phyloP scores from a whole-genome alignment of 306 rosid genomes.

The Oxytropis ochrocephala region DNA sequence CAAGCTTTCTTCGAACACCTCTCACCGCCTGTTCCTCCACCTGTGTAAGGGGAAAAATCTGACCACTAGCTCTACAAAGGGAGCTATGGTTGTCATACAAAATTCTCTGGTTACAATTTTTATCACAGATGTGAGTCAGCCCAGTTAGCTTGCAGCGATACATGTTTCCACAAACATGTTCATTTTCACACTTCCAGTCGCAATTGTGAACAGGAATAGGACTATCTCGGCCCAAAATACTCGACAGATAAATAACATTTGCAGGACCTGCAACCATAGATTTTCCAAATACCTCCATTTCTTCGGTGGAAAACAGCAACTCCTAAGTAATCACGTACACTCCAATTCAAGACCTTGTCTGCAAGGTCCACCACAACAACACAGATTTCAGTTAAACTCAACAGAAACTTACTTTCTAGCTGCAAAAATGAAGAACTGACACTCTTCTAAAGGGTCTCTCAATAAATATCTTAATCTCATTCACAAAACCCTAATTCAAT shows the following conservation, averaged over 20 bases:
- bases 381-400: conserved; percentile 41
- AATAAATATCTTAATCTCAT: not conserved
- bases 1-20: conserved; percentile 83
- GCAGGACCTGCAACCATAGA: conserved; percentile 66
- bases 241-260: conserved; percentile 84
- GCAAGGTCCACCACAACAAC: conserved; percentile 60
- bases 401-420: conserved; percentile 15
- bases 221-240: conserved; percentile 80
- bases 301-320: conserved; percentile 39
- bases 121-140: conserved; percentile 96
- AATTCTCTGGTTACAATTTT: conserved; percentile 94
- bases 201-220: conserved; percentile 66
- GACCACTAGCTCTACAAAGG: conserved; percentile 76
- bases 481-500: not conserved
- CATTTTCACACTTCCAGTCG: conserved; percentile 95
- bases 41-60: conserved; percentile 57
- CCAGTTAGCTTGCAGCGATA: conserved; percentile 93
- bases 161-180: conserved; percentile 87
- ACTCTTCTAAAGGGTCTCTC: not conserved
- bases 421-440: conserved; percentile 1
- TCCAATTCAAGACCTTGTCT: conserved; percentile 37
- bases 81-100: conserved; percentile 93
- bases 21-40: conserved; percentile 76
- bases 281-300: conserved; percentile 84
- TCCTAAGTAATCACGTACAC: conserved; percentile 33